Base-by-base conservation (phyloP, 768 basidiomycete species). In the Leccinum longicurvipes region DNA sequence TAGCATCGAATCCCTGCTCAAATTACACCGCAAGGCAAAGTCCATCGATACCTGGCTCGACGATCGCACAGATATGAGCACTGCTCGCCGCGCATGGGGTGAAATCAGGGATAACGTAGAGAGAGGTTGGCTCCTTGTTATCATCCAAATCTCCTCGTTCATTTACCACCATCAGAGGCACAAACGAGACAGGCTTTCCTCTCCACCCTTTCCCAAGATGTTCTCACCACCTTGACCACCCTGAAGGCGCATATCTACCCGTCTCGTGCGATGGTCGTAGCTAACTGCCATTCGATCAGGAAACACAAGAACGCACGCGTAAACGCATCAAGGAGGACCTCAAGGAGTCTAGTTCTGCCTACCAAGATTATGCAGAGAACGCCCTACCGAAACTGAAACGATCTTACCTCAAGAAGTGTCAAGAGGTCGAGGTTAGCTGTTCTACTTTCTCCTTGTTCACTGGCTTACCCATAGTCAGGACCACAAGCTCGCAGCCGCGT, bases 281-380 rank as follows among this genome's bases (percentile, higher is more conserved):
- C 53, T 56, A 54, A 56, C 36, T 55, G 17, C 3, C 9, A 14
- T 48, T 32, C 11, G 51, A 11, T 12, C 15, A 93, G 91, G 93
- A 95, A 62, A 88, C 87, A 11, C 93, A 96, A 75, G 91, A 92
- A 52, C 83, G 94, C 34, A 95, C 92, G n/a, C 81, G 91, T 47
- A 91, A 91, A 67, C 85, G 91, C 25, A 88, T 97, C 69, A 92
- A 89, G 68, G 93, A 96, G 65, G 93, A 95, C 67, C 72, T 95
- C 53, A 93, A 92, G 70, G 84, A 84, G 9, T 91, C 93, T 0
- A 76, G 77, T n/a, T 61, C 72, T 52, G 83, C 87, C 31, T 93
- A 96, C 70, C 81, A 81, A 29, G 93, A 96, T 29, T 93, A 85
- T 66, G 85, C 86, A 11, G 91, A 92, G 66, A 83, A 78, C 53